Conservation (phyloP, 176 grass and related monocot species). For the Juncus inflexus region DNA sequence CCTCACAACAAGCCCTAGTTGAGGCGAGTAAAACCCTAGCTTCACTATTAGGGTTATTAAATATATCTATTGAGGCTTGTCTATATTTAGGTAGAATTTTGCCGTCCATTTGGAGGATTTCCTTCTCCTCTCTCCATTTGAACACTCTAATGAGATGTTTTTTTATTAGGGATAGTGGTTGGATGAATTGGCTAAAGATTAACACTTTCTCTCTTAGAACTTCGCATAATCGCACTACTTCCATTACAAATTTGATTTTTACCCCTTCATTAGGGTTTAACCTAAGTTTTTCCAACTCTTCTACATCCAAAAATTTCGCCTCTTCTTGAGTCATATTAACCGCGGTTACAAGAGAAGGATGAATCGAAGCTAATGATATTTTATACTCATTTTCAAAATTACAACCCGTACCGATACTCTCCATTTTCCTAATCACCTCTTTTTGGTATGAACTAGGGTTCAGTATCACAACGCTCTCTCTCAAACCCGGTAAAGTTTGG, state of each 20-base stretch:
- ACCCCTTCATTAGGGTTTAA: slow-evolving; percentile 63
- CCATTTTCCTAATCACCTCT: slow-evolving; percentile 73
- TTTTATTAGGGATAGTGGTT: slow-evolving; percentile 65
- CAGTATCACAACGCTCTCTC: slow-evolving; percentile 61
- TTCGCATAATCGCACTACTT: slow-evolving; percentile 74
- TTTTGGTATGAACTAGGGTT: slow-evolving; percentile 53
- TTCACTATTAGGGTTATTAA: slow-evolving; percentile 68
- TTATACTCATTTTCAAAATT: slow-evolving; percentile 79
- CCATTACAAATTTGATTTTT: slow-evolving; percentile 86
- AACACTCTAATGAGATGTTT: slow-evolving; percentile 58
- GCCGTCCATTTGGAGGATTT: slow-evolving; percentile 79
- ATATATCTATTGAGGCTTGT: slow-evolving; percentile 69
- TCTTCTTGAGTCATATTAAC: slow-evolving; percentile 71
- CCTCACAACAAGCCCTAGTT: slow-evolving; percentile 91
- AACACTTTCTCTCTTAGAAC: slow-evolving; percentile 72
- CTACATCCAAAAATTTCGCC: slow-evolving; percentile 48
- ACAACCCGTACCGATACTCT: slow-evolving; percentile 59
- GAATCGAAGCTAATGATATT: slow-evolving; percentile 63
- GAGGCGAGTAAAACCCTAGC: slow-evolving; percentile 84
- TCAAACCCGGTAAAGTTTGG: slow-evolving; percentile 69
- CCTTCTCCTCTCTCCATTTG: slow-evolving; percentile 75
- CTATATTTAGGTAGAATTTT: slow-evolving; percentile 60
- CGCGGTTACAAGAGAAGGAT: slow-evolving; percentile 65
- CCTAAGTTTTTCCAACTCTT: slow-evolving; percentile 47
- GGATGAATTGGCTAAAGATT: slow-evolving; percentile 91